Evolutionary conservation across 2,329 filamentous ascomycete species (phyloP).

Genomic region (Furcasterigmium furcatum): DNA sequence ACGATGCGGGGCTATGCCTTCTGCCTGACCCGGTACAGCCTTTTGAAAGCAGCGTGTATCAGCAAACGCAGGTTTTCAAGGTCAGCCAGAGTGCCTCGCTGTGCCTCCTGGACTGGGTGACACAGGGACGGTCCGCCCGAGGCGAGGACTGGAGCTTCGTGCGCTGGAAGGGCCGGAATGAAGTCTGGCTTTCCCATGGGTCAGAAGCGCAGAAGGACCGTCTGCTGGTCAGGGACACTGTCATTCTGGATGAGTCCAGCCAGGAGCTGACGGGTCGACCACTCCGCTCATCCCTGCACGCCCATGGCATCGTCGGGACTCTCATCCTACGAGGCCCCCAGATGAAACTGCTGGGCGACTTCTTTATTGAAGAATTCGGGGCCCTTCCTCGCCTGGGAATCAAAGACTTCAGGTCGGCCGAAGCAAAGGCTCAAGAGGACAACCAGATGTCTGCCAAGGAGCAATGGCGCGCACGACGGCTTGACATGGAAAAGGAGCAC

Average conservation of each 20-base stretch:
- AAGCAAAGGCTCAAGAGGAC: conserved; percentile 37
- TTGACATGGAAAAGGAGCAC: conserved; percentile 54
- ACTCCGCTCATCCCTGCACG: conserved; percentile 65
- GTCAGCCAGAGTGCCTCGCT: conserved; percentile 57
- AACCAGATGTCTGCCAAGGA: conserved; percentile 36
- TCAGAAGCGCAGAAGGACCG: conserved; percentile 37
- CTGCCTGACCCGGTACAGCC: conserved; percentile 93
- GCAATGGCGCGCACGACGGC: conserved; percentile 51
- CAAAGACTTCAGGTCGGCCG: conserved; percentile 66
- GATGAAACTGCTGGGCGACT: conserved; percentile 63
- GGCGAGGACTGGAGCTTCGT: conserved; percentile 87
- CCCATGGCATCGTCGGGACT: conserved; percentile 76
- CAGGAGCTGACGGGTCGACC: conserved; percentile 30
- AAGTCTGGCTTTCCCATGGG: conserved; percentile 62
- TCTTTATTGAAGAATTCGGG: conserved; percentile 77
- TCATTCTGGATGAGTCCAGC: conserved; percentile 63
- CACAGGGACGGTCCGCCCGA: conserved; percentile 76
- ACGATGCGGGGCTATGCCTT: conserved; percentile 56
- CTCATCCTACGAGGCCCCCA: conserved; percentile 75
- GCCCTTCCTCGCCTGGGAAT: conserved; percentile 78
- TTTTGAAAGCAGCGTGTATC: conserved; percentile 79
- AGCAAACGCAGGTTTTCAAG: conserved; percentile 78
- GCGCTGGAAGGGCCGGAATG: conserved; percentile 80
- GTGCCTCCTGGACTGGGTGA: conserved; percentile 92
- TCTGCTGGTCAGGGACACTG: conserved; percentile 79